Evolutionary conservation across 768 basidiomycete genomes (phyloP).

Genomic region (Podaxis mareebaensis): DNA sequence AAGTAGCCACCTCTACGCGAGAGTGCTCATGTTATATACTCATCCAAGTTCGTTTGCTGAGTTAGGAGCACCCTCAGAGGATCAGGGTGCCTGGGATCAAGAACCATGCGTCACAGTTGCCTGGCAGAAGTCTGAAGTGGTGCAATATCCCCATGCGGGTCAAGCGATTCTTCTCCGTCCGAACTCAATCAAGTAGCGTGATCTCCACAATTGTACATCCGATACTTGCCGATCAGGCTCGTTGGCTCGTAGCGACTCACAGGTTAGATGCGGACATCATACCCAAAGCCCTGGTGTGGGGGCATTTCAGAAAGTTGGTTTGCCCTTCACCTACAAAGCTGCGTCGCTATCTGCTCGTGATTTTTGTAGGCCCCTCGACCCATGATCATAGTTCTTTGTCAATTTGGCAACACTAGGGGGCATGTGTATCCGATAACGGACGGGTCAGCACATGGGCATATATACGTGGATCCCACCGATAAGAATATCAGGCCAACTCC

Average conservation of each 20-base stretch:
- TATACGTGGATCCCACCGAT: background rate
- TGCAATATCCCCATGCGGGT: slow-evolving; percentile 12
- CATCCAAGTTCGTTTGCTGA: background rate
- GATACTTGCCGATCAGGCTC: background rate
- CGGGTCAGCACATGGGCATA: background rate
- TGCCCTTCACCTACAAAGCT: background rate
- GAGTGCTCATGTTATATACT: slow-evolving; percentile 13
- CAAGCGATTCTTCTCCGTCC: slow-evolving; percentile 1
- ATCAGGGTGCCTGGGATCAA: slow-evolving; percentile 15
- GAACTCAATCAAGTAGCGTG: background rate
- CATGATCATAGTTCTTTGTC: slow-evolving; percentile 9
- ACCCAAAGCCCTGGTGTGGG: background rate
- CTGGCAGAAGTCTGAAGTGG: slow-evolving; percentile 5
- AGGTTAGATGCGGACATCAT: background rate
- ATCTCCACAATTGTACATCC: slow-evolving; percentile 5
- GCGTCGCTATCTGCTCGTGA: background rate
- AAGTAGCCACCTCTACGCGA: background rate
- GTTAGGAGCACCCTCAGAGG: background rate
- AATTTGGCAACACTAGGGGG: slow-evolving; percentile 1
- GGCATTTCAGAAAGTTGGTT: background rate
- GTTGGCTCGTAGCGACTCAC: background rate
- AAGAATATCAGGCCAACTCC: background rate
- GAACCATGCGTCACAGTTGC: slow-evolving; percentile 13
- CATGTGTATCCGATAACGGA: slow-evolving; percentile 12
- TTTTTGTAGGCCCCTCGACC: background rate